Percentiles rank a stretch among this genome's conserved stretches.
phyloP scores from a whole-genome alignment of 495 filamentous ascomycete genomes.

The Podospora bellae-mahoneyi region DNA sequence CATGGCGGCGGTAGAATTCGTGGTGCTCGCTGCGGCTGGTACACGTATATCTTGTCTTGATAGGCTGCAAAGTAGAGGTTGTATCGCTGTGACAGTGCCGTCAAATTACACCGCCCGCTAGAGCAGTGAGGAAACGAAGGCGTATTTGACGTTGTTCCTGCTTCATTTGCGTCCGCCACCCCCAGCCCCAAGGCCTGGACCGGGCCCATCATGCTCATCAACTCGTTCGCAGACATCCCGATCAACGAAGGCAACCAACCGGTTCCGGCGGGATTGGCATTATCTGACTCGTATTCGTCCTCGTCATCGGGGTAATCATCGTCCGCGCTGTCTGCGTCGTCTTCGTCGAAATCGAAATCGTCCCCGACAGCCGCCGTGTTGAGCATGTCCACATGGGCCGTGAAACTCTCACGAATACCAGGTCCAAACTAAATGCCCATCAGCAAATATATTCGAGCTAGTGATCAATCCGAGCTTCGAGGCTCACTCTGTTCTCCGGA shows the following conservation, averaged over 20 bases:
- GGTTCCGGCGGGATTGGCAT: background rate
- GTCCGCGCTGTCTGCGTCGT: slow-evolving; percentile 23
- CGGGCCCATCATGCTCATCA: too few relatives aligned
- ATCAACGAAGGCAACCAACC: too few relatives aligned
- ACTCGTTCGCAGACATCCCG: too few relatives aligned
- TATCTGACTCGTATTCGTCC: slow-evolving; percentile 21
- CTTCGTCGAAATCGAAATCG: slow-evolving; percentile 20
- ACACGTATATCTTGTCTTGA: slow-evolving; percentile 66
- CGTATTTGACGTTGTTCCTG: background rate
- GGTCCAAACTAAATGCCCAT: slow-evolving; percentile 26
- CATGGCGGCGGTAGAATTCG: slow-evolving; percentile 56
- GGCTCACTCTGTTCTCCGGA: slow-evolving; percentile 30
- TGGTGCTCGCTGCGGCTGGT: slow-evolving; percentile 62
- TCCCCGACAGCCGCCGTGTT: slow-evolving; percentile 1
- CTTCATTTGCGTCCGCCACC: background rate
- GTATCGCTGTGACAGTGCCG: slow-evolving; percentile 47
- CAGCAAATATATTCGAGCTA: background rate
- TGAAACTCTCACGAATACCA: slow-evolving; percentile 16
- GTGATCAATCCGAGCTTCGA: background rate
- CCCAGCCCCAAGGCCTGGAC: too few relatives aligned
- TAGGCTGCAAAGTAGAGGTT: slow-evolving; percentile 79
- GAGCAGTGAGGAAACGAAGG: slow-evolving; percentile 35
- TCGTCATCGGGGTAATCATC: slow-evolving; percentile 14
- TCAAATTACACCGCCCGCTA: slow-evolving; percentile 45
- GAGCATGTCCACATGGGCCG: background rate